Evolutionary conservation across 768 basidiomycete species (phyloP).

Genomic region (Mycena amicta): DNA sequence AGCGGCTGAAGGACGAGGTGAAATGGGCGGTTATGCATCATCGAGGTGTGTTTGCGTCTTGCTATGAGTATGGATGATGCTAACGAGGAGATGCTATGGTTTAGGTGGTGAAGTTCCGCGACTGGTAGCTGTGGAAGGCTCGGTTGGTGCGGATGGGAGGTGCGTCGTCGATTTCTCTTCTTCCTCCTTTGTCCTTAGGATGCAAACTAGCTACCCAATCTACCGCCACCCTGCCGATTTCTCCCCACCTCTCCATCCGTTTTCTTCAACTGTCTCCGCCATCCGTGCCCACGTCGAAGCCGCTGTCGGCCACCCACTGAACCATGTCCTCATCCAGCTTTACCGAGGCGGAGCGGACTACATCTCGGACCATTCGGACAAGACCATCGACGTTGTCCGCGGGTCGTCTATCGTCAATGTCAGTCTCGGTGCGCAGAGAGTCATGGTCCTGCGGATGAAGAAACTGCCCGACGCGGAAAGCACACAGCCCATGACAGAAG

Average conservation of each 20-base stretch:
- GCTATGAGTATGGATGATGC: background rate
- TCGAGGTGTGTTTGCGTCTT: conserved; percentile 47
- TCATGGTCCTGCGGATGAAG: conserved; percentile 73
- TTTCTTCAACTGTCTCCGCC: conserved; percentile 65
- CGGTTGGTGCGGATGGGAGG: conserved; percentile 43
- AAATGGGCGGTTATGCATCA: conserved; percentile 76
- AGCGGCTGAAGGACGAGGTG: conserved; percentile 62
- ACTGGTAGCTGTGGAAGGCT: conserved; percentile 40
- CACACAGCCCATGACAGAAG: background rate
- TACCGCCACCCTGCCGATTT: conserved; percentile 85
- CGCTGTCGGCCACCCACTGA: conserved; percentile 65
- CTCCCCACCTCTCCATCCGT: conserved; percentile 66
- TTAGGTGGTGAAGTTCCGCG: conserved; percentile 75
- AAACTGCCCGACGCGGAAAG: conserved; percentile 38
- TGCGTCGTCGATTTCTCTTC: conserved; percentile 16
- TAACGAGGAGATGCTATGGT: too few species aligned
- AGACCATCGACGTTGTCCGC: conserved; percentile 78
- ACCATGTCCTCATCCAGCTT: conserved; percentile 82
- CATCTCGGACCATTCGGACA: conserved; percentile 87
- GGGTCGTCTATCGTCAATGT: conserved; percentile 81
- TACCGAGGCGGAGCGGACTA: conserved; percentile 81
- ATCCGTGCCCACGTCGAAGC: conserved; percentile 68
- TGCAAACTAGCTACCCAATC: conserved; percentile 62
- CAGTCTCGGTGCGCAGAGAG: conserved; percentile 74
- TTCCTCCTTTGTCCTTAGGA: too few species aligned